Conservation (phyloP, 768 basidiomycete genomes). For the Termitomyces sp. region DNA sequence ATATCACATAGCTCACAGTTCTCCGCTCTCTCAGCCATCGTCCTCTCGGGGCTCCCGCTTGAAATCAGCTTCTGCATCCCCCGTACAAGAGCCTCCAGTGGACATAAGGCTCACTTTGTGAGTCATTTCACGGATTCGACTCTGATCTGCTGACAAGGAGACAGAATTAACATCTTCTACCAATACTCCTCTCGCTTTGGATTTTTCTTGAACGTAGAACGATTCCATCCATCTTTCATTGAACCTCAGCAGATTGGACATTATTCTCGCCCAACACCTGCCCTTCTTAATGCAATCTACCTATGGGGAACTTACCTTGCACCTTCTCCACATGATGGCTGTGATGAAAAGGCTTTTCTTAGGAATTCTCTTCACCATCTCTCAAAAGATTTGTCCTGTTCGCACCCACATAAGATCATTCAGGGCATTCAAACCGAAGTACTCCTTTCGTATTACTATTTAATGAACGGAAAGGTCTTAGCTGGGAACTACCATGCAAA, state of each 20-base stretch:
- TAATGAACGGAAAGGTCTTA: constrained; percentile 41
- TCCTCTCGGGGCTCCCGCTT: constrained; percentile 1
- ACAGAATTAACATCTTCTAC: constrained; percentile 32
- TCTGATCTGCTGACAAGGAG: background rate
- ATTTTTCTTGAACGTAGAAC: constrained; percentile 47
- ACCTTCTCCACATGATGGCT: constrained; percentile 14
- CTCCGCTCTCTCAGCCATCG: background rate
- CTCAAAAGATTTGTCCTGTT: constrained; percentile 33
- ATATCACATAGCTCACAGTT: background rate
- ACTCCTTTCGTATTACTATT: constrained; percentile 51
- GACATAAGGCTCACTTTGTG: constrained; percentile 15
- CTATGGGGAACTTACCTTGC: constrained; percentile 36
- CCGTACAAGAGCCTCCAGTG: constrained; percentile 11
- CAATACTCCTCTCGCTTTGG: constrained; percentile 43
- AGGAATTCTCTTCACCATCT: constrained; percentile 36
- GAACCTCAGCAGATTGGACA: constrained; percentile 26
- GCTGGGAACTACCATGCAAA: constrained; percentile 48
- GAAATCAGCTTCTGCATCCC: background rate
- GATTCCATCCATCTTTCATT: constrained; percentile 37
- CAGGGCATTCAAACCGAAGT: constrained; percentile 49
- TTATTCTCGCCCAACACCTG: constrained; percentile 32
- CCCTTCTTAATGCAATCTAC: constrained; percentile 34
- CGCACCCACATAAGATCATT: constrained; percentile 37
- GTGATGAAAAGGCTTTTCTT: constrained; percentile 33
- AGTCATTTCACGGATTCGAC: constrained; percentile 1